Percentiles rank a stretch among this genome's conserved stretches.
These are phyloP conservation scores for Sarocladium brachiariae DNA, from an alignment of 2,329 filamentous ascomycete species.

Conservation along the genomic window DNA sequence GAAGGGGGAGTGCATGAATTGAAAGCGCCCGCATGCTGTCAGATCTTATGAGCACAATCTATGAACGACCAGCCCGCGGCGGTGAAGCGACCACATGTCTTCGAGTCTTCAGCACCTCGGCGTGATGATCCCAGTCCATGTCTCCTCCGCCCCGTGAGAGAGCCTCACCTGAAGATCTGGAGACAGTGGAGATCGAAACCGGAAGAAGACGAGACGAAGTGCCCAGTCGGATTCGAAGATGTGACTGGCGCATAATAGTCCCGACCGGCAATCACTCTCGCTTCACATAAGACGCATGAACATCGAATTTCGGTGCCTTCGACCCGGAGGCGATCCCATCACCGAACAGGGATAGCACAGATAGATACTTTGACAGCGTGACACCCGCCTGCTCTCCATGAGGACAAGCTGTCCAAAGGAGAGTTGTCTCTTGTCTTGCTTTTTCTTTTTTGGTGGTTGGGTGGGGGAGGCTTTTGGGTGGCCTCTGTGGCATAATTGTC, in stretches of 20 bases:
- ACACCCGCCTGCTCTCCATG: background rate
- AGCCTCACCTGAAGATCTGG: constrained; percentile 9
- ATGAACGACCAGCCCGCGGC: constrained; percentile 7
- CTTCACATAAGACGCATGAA: constrained; percentile 2
- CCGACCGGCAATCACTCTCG: constrained; percentile 7
- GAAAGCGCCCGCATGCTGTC: background rate
- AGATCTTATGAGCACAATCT: constrained; percentile 4
- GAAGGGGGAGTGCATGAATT: constrained; percentile 7
- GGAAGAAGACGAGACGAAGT: background rate
- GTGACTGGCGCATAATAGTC: constrained; percentile 3
- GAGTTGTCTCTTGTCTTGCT: no score
- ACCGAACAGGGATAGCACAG: background rate
- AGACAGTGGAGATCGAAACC: background rate
- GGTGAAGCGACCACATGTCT: background rate
- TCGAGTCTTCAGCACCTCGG: background rate
- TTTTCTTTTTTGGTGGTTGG: no score
- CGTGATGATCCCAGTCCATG: background rate
- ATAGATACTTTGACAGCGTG: background rate
- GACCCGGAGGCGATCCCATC: constrained; percentile 6
- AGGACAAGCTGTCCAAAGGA: no score
- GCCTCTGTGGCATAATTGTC: constrained; percentile 6
- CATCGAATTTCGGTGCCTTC: constrained; percentile 6
- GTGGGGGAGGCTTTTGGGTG: background rate
- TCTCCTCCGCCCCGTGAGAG: no score
- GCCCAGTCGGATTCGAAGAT: background rate